These are phyloP conservation scores for Raphidocelis subcapitata DNA, from an alignment of 139 green algal genomes.

Conservation along the genomic window DNA sequence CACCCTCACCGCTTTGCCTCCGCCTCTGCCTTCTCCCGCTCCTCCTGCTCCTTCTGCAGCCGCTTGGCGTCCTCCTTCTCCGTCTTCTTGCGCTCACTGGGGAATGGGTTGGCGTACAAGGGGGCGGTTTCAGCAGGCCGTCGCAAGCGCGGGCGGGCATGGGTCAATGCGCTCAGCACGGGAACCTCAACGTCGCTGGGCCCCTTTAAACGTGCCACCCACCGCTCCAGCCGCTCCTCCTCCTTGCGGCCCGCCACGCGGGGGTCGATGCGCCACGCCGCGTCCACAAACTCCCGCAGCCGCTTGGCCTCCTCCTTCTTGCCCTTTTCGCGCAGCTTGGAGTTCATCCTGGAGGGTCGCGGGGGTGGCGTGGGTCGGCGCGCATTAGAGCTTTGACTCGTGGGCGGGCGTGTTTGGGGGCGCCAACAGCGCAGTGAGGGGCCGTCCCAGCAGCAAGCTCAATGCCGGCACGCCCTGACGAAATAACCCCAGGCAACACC, in stretches of 20 bases:
- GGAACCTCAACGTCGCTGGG: too few relatives aligned
- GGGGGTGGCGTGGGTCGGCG: not conserved
- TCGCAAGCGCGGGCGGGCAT: too few relatives aligned
- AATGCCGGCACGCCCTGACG: not conserved
- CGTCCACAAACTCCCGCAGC: conserved; percentile 89
- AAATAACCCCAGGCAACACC: not conserved
- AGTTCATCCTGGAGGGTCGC: conserved; percentile 61
- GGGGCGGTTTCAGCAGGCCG: too few relatives aligned
- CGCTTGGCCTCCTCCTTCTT: conserved; percentile 94
- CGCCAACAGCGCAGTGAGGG: not conserved
- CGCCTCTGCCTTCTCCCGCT: conserved; percentile 43
- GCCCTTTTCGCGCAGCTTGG: conserved; percentile 88
- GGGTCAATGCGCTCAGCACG: too few relatives aligned
- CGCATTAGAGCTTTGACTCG: too few relatives aligned
- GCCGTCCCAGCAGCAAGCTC: not conserved
- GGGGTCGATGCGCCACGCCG: conserved; percentile 80
- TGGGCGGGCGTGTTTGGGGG: not conserved
- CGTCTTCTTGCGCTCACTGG: conserved; percentile 58
- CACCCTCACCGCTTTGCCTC: conserved; percentile 36
- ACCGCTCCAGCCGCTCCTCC: conserved; percentile 69
- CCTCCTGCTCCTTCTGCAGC: conserved; percentile 36
- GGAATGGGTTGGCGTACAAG: not conserved
- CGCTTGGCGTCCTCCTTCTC: conserved; percentile 47
- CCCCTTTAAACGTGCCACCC: too few relatives aligned
- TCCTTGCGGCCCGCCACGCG: conserved; percentile 71